These are phyloP conservation scores for Phytophthora sansomeana DNA, from an alignment of 352 stramenopile genomes.

Conservation along the genomic window DNA sequence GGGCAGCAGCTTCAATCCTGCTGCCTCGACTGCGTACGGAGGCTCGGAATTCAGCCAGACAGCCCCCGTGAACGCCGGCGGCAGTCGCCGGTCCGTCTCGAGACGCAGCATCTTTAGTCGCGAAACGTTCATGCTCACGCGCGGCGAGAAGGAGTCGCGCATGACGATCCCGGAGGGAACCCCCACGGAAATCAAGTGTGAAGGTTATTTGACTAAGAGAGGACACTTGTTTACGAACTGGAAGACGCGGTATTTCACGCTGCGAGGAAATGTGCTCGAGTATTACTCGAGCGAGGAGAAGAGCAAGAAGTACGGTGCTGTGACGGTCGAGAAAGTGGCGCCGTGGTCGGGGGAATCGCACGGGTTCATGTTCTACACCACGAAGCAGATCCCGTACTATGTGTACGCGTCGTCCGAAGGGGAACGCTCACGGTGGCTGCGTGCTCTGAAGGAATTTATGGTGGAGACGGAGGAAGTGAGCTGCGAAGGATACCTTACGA, in stretches of 20 bases:
- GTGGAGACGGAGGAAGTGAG: slow-evolving; percentile 86
- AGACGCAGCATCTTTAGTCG: slow-evolving; percentile 81
- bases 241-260: slow-evolving; percentile 92
- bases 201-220: slow-evolving; percentile 88
- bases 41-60: slow-evolving; percentile 45
- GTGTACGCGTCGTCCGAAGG: slow-evolving; percentile 86
- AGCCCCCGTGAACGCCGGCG: slow-evolving; percentile 32
- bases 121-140: slow-evolving; percentile 80
- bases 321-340: slow-evolving; percentile 88
- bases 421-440: slow-evolving; percentile 82
- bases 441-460: slow-evolving; percentile 86
- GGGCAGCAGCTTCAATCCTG: slow-evolving; percentile 36
- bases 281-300: slow-evolving; percentile 90
- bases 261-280: slow-evolving; percentile 83
- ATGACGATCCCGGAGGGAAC: slow-evolving; percentile 67
- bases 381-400: slow-evolving; percentile 91
- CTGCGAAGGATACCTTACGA: slow-evolving; percentile 89
- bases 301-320: slow-evolving; percentile 84
- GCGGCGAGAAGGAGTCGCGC: slow-evolving; percentile 71
- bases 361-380: slow-evolving; percentile 92
- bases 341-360: slow-evolving; percentile 87
- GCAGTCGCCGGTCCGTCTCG: slow-evolving; percentile 57
- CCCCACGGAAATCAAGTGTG: slow-evolving; percentile 70
- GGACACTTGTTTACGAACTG: slow-evolving; percentile 92
- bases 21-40: slow-evolving; percentile 27